Conservation (phyloP, 768 basidiomycete species). For the Tulasnella sp. region DNA sequence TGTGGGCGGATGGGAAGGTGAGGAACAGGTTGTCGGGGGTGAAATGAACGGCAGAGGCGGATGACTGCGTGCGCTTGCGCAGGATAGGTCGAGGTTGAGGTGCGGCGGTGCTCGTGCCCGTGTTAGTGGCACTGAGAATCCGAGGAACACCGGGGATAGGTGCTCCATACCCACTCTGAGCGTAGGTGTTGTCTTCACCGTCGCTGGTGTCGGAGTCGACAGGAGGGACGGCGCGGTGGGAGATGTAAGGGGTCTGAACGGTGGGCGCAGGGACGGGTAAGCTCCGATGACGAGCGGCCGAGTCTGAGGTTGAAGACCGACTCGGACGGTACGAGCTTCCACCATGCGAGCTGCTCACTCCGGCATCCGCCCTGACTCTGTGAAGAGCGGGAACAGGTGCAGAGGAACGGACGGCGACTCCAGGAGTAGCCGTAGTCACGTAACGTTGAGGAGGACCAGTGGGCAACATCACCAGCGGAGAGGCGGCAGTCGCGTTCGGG, state of each 20-base stretch:
- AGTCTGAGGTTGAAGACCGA: neutral
- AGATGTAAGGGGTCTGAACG: neutral
- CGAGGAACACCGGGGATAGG: conserved; percentile 9
- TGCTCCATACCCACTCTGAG: neutral
- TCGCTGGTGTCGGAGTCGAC: conserved; percentile 5
- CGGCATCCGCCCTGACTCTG: neutral
- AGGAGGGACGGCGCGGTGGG: neutral
- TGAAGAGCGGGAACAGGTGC: neutral
- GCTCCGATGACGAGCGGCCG: neutral
- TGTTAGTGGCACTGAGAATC: conserved; percentile 7
- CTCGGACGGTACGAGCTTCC: neutral
- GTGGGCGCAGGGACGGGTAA: neutral
- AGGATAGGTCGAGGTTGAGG: conserved; percentile 5
- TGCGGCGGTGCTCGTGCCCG: neutral
- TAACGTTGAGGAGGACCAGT: neutral
- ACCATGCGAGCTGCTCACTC: neutral
- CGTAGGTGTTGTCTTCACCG: neutral
- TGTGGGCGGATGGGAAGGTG: conserved; percentile 10
- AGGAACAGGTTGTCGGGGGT: conserved; percentile 10
- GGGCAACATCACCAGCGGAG: neutral
- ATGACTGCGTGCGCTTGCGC: conserved; percentile 6
- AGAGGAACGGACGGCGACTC: neutral
- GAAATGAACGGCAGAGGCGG: conserved; percentile 6
- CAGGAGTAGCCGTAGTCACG: neutral
- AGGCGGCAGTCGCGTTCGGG: neutral